These are phyloP conservation scores for Lactifluus hygrophoroides DNA, from an alignment of 768 basidiomycete species.

Conservation along the genomic window DNA sequence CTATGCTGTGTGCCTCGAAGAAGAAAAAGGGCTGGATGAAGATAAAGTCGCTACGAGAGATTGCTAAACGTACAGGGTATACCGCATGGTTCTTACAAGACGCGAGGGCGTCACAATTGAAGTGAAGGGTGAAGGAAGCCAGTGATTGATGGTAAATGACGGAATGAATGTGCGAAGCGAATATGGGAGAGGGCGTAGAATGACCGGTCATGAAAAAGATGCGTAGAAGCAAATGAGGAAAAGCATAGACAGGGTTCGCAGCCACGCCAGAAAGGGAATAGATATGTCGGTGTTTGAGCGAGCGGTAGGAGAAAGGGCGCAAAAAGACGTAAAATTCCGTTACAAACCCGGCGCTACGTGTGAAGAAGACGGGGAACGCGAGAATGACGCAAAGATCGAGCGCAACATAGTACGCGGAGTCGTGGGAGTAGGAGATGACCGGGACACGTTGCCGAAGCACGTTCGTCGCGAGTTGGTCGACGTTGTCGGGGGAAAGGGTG, in stretches of 20 bases:
- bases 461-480: not conserved
- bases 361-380: slow-evolving; percentile 7
- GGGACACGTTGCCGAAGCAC: not conserved
- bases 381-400: slow-evolving; percentile 13
- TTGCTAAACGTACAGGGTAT: slow-evolving; percentile 15
- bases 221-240: not conserved
- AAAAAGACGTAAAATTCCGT: not conserved
- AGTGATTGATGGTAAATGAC: slow-evolving; percentile 4
- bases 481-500: not conserved
- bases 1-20: not conserved
- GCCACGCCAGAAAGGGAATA: slow-evolving; percentile 1
- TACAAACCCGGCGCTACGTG: not conserved
- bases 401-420: slow-evolving; percentile 10
- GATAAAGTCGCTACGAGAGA: not conserved
- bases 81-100: slow-evolving; percentile 2
- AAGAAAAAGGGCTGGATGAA: not conserved
- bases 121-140: slow-evolving; percentile 1
- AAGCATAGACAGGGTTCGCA: not conserved
- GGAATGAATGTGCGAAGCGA: slow-evolving; percentile 8
- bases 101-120: slow-evolving; percentile 1
- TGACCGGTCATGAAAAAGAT: not conserved
- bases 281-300: not conserved
- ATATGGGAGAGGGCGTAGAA: not conserved
- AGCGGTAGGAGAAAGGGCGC: not conserved
- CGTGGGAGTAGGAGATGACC: slow-evolving; percentile 4